Evolutionary conservation across 257 asterid genomes (phyloP).

Genomic region (Mitragyna speciosa): DNA sequence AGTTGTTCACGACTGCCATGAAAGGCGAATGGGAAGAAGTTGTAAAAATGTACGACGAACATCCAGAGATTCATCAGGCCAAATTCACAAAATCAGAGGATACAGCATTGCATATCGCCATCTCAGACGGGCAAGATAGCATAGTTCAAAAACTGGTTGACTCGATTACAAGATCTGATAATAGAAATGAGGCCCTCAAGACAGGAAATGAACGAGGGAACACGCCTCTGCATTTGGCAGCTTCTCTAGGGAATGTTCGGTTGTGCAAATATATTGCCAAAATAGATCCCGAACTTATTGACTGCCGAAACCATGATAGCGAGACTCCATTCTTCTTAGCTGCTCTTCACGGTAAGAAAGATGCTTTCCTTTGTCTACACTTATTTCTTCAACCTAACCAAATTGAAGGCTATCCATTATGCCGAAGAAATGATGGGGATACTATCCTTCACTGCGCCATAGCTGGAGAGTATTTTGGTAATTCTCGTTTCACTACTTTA

Average conservation of each 20-base stretch:
- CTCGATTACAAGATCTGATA: background rate
- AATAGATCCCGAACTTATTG: background rate
- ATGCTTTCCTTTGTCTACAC: slow-evolving; percentile 26
- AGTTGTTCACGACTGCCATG: slow-evolving; percentile 23
- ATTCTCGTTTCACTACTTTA: background rate
- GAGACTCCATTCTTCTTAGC: slow-evolving; percentile 43
- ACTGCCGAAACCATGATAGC: slow-evolving; percentile 20
- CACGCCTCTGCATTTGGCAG: slow-evolving; percentile 19
- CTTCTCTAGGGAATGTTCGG: background rate
- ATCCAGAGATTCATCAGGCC: slow-evolving; percentile 6
- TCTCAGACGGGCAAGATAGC: background rate
- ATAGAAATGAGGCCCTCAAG: background rate
- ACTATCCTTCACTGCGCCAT: slow-evolving; percentile 21
- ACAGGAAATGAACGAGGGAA: background rate
- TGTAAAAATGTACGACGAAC: background rate
- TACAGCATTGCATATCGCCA: slow-evolving; percentile 18
- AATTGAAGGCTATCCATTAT: background rate
- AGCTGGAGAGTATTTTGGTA: slow-evolving; percentile 14
- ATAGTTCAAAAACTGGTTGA: background rate
- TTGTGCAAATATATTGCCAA: slow-evolving; percentile 9
- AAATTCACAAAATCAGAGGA: slow-evolving; percentile 12
- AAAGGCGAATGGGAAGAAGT: background rate
- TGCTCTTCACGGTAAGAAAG: slow-evolving; percentile 35
- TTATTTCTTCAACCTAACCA: background rate
- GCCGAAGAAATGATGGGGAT: slow-evolving; percentile 12